Percentiles rank a stretch among this genome's conserved stretches.
These are phyloP conservation scores for Sugiyamaella sp. DNA, from an alignment of 1,139 yeast genomes.

Conservation along the genomic window DNA sequence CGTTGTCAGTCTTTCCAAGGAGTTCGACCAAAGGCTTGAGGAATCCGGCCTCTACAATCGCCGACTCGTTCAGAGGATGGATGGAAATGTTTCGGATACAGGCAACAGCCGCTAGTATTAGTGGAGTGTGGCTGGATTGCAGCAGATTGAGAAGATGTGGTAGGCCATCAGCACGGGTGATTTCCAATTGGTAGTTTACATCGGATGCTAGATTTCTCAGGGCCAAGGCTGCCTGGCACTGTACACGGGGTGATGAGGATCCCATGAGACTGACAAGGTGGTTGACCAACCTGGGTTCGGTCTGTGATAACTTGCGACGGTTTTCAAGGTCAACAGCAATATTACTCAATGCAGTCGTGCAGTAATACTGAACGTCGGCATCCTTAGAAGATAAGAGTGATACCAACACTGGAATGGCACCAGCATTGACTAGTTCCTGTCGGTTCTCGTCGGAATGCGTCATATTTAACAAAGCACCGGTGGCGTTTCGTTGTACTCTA, in stretches of 20 bases:
- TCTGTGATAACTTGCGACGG: constrained; percentile 82
- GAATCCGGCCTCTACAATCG: constrained; percentile 95
- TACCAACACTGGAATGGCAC: constrained; percentile 95
- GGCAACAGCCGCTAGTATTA: constrained; percentile 95
- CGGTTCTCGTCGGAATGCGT: constrained; percentile 97
- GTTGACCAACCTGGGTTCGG: constrained; percentile 91
- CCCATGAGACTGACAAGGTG: constrained; percentile 92
- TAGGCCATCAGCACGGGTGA: constrained; percentile 93
- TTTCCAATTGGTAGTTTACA: constrained; percentile 87
- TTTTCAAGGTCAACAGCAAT: constrained; percentile 95
- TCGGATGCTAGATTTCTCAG: constrained; percentile 94
- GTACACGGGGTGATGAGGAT: constrained; percentile 86
- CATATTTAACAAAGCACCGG: constrained; percentile 97
- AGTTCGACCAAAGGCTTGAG: constrained; percentile 84
- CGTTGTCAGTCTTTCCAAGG: constrained; percentile 83
- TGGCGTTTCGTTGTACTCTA: constrained; percentile 96
- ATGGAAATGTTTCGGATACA: constrained; percentile 96
- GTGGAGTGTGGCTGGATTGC: constrained; percentile 88
- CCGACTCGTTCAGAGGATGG: constrained; percentile 93
- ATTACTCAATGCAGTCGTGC: constrained; percentile 95
- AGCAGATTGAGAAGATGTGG: constrained; percentile 87
- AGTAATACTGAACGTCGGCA: constrained; percentile 96
- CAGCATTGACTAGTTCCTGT: constrained; percentile 95
- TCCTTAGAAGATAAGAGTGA: constrained; percentile 85
- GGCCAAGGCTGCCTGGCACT: constrained; percentile 97